phyloP scores from a whole-genome alignment of 495 filamentous ascomycete genomes.

The Glarea lozoyensis region DNA sequence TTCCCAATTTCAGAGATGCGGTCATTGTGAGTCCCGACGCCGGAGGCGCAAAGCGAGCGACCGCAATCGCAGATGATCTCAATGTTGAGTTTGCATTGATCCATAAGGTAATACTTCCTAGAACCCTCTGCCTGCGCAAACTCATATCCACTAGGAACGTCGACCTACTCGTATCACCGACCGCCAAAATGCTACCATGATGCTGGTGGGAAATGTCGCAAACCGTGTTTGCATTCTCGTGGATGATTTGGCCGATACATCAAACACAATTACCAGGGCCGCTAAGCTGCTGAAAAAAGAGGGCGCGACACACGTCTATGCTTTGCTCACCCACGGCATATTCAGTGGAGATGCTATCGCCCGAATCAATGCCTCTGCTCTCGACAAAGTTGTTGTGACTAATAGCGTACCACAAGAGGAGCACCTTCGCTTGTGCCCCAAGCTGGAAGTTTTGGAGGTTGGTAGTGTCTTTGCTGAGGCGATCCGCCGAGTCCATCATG shows the following conservation, averaged over 20 bases:
- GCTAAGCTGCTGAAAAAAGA: constrained; percentile 96
- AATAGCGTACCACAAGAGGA: constrained; percentile 90
- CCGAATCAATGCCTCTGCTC: constrained; percentile 78
- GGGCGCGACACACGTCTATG: constrained; percentile 79
- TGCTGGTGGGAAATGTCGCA: constrained; percentile 86
- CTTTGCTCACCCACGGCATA: constrained; percentile 88
- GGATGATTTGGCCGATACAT: constrained; percentile 92
- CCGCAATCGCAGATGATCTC: constrained; percentile 90
- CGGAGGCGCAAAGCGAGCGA: constrained; percentile 91
- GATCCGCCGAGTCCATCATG: constrained; percentile 93
- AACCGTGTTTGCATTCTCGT: constrained; percentile 79
- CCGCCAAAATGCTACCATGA: constrained; percentile 95
- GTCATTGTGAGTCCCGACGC: constrained; percentile 96
- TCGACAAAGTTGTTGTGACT: constrained; percentile 89
- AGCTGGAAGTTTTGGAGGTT: constrained; percentile 88
- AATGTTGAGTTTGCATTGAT: constrained; percentile 93
- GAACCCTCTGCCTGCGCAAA: constrained; percentile 22
- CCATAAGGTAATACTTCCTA: constrained; percentile 67
- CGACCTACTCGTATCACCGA: constrained; percentile 90
- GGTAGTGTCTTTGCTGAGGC: constrained; percentile 93
- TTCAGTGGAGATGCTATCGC: constrained; percentile 91
- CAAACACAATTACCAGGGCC: constrained; percentile 91
- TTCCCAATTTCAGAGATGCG: constrained; percentile 76
- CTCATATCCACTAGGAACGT: constrained; percentile 63
- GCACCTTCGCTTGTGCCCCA: constrained; percentile 63